Evolutionary conservation across 2,329 filamentous ascomycete species (phyloP).

Genomic region (Fusarium armeniacum): DNA sequence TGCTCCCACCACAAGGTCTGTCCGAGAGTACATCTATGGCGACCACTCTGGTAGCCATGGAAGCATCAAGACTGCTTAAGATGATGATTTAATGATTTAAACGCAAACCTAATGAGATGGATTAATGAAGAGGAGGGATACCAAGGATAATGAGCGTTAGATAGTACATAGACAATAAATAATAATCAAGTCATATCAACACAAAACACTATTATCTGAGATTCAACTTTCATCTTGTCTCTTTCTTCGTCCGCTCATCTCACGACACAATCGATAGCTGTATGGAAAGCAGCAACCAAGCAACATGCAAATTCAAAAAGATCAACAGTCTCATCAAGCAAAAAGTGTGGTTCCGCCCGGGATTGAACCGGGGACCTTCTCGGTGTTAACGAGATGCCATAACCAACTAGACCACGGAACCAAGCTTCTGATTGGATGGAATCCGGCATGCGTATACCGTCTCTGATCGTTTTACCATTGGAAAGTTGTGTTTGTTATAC

Average conservation of each 20-base stretch:
- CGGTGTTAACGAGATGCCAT: slow-evolving; percentile 1
- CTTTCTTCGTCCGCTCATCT: not conserved
- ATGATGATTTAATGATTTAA: not conserved
- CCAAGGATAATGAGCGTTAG: slow-evolving; percentile 5
- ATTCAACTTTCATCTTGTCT: not conserved
- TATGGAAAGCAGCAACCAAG: not conserved
- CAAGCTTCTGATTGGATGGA: slow-evolving; percentile 13
- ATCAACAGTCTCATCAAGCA: not conserved
- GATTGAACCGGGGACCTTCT: not conserved
- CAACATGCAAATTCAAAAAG: not conserved
- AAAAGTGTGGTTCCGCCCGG: not conserved
- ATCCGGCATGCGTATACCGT: fast-evolving
- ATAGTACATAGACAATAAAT: slow-evolving; percentile 23
- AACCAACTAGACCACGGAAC: slow-evolving; percentile 21
- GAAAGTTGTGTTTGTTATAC: not conserved
- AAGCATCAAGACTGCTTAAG: slow-evolving; percentile 55
- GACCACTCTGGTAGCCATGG: slow-evolving; percentile 59
- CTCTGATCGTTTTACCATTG: fast-evolving
- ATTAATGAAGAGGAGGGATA: slow-evolving; percentile 33
- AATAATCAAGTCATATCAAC: not conserved
- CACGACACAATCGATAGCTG: not conserved
- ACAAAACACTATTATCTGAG: not conserved
- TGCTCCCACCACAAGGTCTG: slow-evolving; percentile 50
- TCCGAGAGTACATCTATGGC: slow-evolving; percentile 59
- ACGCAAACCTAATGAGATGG: slow-evolving; percentile 18